Conservation (phyloP, 164 flowering plant species). For the Vitis rotundifolia region DNA sequence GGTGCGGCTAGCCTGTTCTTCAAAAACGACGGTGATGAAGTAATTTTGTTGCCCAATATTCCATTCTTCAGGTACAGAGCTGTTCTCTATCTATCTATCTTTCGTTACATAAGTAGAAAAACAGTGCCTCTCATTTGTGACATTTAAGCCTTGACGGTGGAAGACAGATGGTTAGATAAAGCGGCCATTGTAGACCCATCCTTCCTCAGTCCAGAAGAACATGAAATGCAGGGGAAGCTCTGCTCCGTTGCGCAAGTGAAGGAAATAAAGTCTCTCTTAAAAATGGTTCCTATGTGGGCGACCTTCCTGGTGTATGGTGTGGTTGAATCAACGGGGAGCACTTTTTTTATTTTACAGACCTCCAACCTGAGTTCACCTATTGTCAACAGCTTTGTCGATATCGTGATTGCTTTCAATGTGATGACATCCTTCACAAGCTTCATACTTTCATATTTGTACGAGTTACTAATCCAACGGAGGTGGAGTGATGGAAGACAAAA, state of each 20-base stretch:
- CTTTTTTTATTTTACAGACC: conserved; percentile 30
- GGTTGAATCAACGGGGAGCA: conserved; percentile 19
- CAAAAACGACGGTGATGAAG: background rate
- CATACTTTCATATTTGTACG: no score
- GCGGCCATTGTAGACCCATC: conserved; percentile 18
- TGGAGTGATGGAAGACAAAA: no score
- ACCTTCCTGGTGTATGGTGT: conserved; percentile 26
- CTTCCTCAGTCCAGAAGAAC: background rate
- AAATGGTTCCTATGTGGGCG: conserved; percentile 32
- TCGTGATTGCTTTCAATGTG: no score
- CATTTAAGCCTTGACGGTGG: no score
- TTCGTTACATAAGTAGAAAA: no score
- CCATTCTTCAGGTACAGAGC: background rate
- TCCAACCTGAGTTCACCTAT: conserved; percentile 16
- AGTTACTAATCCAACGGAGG: no score
- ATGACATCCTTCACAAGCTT: no score
- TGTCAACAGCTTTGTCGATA: no score
- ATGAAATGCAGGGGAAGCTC: conserved; percentile 18
- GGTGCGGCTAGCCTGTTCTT: background rate
- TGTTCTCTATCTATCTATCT: no score
- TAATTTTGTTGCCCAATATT: background rate
- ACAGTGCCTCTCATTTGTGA: no score
- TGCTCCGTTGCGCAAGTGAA: conserved; percentile 29
- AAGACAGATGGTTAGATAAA: conserved; percentile 18
- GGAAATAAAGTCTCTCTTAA: conserved; percentile 22